Evolutionary conservation across 2,329 filamentous ascomycete species (phyloP), one percentile per base, ranked within the genome.

Genomic region (Alternaria burnsii): DNA sequence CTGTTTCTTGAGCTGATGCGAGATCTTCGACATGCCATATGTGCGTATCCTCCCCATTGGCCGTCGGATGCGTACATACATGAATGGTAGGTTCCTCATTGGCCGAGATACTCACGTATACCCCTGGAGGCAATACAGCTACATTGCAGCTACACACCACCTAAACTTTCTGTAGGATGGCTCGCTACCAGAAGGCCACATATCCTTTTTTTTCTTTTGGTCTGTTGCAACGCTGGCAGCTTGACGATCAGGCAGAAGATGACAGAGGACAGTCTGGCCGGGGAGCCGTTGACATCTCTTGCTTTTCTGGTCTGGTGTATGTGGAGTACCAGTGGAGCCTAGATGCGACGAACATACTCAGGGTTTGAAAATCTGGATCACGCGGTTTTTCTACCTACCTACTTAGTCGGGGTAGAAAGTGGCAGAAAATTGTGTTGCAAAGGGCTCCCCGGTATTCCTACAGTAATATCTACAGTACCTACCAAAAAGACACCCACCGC

Each of bases 1-100:
- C 60, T 63, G 18, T 26, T 50, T 26, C 46, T 50, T 20, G 16
- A 50, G 46, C 46, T 38, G 32, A 50, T 52, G 50, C 34, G 36
- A 61, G 50, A 67, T 67, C 68, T 65, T 70, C 71, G 55, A 70
- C 68, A 62, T 71, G 67, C 64, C 69, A 69, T 67, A 59, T 65
- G 36, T 50, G 48, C 24, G 12, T 20, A 43, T 30, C 28, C 40
- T 48, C 47, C 32, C 68, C 50, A 73, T 72, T 74, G 71, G 70
- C 12, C 44, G 18, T n/a, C 42, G 20, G 24, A 20, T 18, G 24
- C 59, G 56, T 40, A 55, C 52, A 52, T 44, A 53, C 38, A 20
- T 53, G 22, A 40, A 52, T 28, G 57, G 59, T 52, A 61, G 54
- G 46, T 24, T 24, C 14, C 36, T 20, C 47, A 59, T 68, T 50